phyloP scores from a whole-genome alignment of 306 rosid genomes.

The Phaseolus lunatus region DNA sequence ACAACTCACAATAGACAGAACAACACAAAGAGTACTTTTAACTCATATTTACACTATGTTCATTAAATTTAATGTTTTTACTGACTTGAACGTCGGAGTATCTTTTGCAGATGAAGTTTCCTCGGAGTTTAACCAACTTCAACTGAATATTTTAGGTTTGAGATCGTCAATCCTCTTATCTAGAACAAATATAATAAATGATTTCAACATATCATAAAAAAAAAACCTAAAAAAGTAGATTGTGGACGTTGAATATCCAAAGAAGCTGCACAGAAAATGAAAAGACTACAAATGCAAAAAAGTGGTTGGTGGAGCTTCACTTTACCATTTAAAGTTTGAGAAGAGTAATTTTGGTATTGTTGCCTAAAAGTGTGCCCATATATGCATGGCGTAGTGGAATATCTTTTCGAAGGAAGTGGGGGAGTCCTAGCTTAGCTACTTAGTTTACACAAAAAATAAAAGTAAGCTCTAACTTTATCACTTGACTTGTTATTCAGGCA shows the following conservation, averaged over 20 bases:
- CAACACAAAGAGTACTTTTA: too few relatives aligned
- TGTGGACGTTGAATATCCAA: not conserved
- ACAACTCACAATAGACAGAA: too few relatives aligned
- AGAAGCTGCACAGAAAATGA: not conserved
- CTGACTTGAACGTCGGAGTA: too few relatives aligned
- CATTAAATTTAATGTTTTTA: too few relatives aligned
- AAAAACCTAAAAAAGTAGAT: not conserved
- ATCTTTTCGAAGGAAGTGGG: slow-evolving; percentile 46
- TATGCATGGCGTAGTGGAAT: slow-evolving; percentile 45
- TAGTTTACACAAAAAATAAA: slow-evolving; percentile 46
- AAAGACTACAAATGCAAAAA: not conserved
- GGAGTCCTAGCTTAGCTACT: slow-evolving; percentile 33
- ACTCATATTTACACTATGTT: too few relatives aligned
- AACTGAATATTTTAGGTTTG: too few relatives aligned
- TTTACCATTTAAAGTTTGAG: not conserved
- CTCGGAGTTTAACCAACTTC: too few relatives aligned
- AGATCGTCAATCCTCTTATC: too few relatives aligned
- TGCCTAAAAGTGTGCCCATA: slow-evolving; percentile 36
- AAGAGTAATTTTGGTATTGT: not conserved
- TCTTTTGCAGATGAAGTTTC: too few relatives aligned
- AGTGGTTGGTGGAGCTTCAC: not conserved
- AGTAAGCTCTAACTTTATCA: slow-evolving; percentile 30
- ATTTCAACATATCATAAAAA: too few relatives aligned
- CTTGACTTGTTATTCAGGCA: slow-evolving; percentile 37
- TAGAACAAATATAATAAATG: too few relatives aligned